Conservation (phyloP, 768 basidiomycete species). For the Suillus ampliporus region DNA sequence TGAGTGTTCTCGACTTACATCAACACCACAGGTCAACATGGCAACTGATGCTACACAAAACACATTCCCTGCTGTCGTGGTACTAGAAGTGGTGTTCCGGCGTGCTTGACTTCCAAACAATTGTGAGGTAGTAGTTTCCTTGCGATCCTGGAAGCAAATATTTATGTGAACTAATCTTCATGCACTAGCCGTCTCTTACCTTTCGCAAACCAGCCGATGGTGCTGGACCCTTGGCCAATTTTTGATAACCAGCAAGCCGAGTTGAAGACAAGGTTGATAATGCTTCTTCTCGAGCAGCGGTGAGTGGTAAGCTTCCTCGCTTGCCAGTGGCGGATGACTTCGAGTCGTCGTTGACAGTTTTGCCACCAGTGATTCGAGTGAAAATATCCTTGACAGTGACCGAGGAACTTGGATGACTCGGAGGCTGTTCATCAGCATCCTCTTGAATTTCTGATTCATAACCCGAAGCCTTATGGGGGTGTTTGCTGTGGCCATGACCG, state of each 20-base stretch:
- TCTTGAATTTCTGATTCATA: neutral
- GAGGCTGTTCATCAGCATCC: neutral
- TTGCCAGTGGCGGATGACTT: neutral
- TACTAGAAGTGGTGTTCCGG: neutral
- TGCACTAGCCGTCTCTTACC: neutral
- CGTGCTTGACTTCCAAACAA: neutral
- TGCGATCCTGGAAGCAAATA: conserved; percentile 3
- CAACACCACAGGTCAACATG: neutral
- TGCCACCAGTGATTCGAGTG: neutral
- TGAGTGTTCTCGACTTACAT: neutral
- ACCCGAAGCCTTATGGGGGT: neutral
- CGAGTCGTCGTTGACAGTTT: neutral
- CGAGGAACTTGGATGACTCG: neutral
- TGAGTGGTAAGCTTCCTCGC: neutral
- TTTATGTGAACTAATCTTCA: too few relatives aligned
- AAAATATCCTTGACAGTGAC: neutral
- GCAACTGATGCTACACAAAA: neutral
- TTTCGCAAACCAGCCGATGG: neutral
- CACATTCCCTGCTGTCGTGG: neutral
- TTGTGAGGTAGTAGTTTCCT: too few relatives aligned
- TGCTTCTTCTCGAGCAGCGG: neutral
- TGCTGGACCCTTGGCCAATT: conserved; percentile 1
- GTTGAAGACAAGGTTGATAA: neutral
- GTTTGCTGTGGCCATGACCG: neutral
- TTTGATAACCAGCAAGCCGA: neutral